These are phyloP conservation scores for Melastoma candidum DNA, from an alignment of 441 rosid genomes.

Conservation along the genomic window DNA sequence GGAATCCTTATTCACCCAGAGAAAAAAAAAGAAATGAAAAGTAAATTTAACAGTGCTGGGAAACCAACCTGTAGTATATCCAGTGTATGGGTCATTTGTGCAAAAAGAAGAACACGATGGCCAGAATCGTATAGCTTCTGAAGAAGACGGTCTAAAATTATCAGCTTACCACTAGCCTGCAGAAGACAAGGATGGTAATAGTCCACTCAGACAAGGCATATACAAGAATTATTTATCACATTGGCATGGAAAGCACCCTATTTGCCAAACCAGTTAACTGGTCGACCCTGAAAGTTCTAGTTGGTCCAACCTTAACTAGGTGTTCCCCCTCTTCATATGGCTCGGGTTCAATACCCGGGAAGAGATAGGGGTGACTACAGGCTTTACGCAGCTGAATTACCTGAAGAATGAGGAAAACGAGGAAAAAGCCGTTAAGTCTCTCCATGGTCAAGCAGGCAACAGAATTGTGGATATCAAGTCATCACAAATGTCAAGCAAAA, in stretches of 20 bases:
- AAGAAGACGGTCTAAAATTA: conserved; percentile 66
- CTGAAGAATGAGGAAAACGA: conserved; percentile 26
- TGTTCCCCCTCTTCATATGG: conserved; percentile 96
- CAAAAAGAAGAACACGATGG: conserved; percentile 83
- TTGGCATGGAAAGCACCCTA: too few relatives aligned
- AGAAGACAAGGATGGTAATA: conserved; percentile 7
- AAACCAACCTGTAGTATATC: conserved; percentile 78
- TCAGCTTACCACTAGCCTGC: conserved; percentile 85
- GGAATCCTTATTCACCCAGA: too few relatives aligned
- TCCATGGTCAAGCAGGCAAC: too few relatives aligned
- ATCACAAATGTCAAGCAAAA: too few relatives aligned
- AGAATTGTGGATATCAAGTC: too few relatives aligned
- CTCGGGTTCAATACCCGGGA: conserved; percentile 91
- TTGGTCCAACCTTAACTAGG: conserved; percentile 58
- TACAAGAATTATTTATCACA: background rate
- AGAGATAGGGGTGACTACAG: conserved; percentile 93
- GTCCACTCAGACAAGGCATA: conserved; percentile 3
- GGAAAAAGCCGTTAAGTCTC: background rate
- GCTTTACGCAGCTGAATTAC: conserved; percentile 86
- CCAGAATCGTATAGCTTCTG: conserved; percentile 50
- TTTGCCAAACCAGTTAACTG: too few relatives aligned
- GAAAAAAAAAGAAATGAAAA: background rate
- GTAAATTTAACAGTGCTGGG: conserved; percentile 10
- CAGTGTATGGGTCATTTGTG: conserved; percentile 88
- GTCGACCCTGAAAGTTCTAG: background rate